Percentiles rank a stretch among this genome's conserved stretches.
These are phyloP conservation scores for Scutellospora calospora DNA, from an alignment of 371 early-diverging fungal species.

Conservation along the genomic window DNA sequence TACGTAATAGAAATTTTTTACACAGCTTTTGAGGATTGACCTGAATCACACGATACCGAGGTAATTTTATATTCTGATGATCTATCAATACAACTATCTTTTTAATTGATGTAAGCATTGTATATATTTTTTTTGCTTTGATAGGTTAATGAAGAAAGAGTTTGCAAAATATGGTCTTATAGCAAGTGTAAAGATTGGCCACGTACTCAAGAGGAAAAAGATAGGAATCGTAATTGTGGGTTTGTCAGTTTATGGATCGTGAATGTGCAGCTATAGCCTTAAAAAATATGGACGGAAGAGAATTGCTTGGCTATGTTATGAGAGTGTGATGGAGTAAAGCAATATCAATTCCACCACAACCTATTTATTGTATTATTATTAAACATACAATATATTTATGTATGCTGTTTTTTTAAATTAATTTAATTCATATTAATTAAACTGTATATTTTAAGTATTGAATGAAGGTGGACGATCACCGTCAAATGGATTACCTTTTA, in stretches of 20 bases:
- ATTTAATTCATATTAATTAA: background rate
- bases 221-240: constrained; percentile 81
- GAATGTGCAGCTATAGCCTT: constrained; percentile 78
- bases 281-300: constrained; percentile 76
- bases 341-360: constrained; percentile 79
- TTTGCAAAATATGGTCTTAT: constrained; percentile 91
- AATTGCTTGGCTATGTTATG: constrained; percentile 68
- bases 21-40: constrained; percentile 55
- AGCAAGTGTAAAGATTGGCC: constrained; percentile 97
- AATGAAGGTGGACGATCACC: constrained; percentile 49
- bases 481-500: constrained; percentile 74
- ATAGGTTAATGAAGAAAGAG: constrained; percentile 73
- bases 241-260: constrained; percentile 92
- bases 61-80: constrained; percentile 43
- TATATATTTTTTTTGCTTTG: background rate
- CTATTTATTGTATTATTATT: constrained; percentile 77
- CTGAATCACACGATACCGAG: constrained; percentile 70
- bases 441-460: constrained; percentile 45
- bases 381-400: too few relatives aligned
- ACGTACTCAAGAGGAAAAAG: constrained; percentile 83
- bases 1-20: background rate
- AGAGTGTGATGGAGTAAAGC: constrained; percentile 93
- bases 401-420: too few relatives aligned
- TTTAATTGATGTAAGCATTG: background rate
- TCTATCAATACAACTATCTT: background rate